Evolutionary conservation across 2,329 filamentous ascomycete genomes (phyloP), one percentile per base, ranked within the genome.

Genomic region (Dissoconium aciculare): DNA sequence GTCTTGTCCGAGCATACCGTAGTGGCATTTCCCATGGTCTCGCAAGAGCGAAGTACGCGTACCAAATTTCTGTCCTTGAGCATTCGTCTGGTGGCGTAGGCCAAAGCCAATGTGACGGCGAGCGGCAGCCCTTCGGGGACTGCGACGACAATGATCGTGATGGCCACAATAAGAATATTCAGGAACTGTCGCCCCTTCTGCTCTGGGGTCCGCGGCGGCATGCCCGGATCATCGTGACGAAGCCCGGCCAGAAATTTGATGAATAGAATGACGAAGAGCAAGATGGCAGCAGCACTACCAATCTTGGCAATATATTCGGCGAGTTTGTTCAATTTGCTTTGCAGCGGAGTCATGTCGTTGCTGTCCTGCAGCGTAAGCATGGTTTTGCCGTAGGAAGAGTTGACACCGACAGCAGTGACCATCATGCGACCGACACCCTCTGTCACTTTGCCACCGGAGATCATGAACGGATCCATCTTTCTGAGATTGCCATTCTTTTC

Each of bases 1-100:
- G 77, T 82, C 55, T 82, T 82, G 52, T 82, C 80, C 3, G 79
- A 84, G 54, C 80, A 87, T 19, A 87, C 76, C 0, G 78, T 78
- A 2, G 71, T 76, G 15, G 71, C 71, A 43, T 78, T 78, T 4
- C 74, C 74, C 73, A 78, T 78, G 3, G 73, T 76, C 51, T 79
- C 74, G 47, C 73, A 78, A 35, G 74, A 74, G 35, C 71, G 66
- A 15, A 79, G 59, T 17, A 75, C 60, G 34, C 74, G 69, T n/a
- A 79, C 74, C 16, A 78, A 56, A 39, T 78, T 78, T 56, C 77
- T 76, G 52, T 78, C 73, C 46, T 74, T 76, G 25, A 76, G 54
- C 65, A 79, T 74, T 19, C 70, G 63, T 25, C 69, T 76, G 2
- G 72, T 78, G 17, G 74, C 74, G 44, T 77, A 77, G 17, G 73